phyloP scores from a whole-genome alignment of 176 grass and related monocot species.

The Musa troglodytarum region DNA sequence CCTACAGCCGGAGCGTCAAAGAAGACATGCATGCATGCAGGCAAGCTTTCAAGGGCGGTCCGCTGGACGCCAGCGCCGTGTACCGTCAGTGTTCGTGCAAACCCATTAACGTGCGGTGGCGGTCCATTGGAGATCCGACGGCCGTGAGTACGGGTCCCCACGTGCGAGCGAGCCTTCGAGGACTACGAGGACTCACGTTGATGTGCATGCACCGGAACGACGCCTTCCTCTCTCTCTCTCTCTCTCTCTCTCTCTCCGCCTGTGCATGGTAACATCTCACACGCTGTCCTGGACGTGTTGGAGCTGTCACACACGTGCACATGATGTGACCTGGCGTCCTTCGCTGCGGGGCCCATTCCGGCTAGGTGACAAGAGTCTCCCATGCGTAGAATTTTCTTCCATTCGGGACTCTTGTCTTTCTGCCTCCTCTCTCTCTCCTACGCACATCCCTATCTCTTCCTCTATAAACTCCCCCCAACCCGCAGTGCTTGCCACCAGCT shows the following conservation, averaged over 20 bases:
- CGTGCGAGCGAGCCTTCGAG: neutral
- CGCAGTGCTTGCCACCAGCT: too few species aligned
- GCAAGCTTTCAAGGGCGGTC: too few species aligned
- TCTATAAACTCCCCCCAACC: conserved; percentile 2
- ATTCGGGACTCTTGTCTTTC: too few species aligned
- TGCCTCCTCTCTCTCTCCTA: neutral
- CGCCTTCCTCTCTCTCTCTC: neutral
- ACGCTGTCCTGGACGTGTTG: too few species aligned
- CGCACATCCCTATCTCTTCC: neutral
- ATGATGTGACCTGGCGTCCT: conserved; percentile 43
- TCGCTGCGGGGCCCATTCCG: neutral
- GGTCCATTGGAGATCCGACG: too few species aligned
- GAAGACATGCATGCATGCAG: too few species aligned
- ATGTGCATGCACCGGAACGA: neutral
- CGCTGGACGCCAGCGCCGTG: too few species aligned
- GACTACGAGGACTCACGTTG: neutral
- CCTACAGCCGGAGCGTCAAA: too few species aligned
- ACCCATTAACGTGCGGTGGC: too few species aligned
- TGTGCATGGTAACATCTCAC: too few species aligned
- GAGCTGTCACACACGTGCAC: conserved; percentile 62
- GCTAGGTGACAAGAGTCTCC: neutral
- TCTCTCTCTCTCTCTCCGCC: too few species aligned
- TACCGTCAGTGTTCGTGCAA: neutral
- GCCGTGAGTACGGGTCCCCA: too few species aligned
- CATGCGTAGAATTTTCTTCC: neutral